Evolutionary conservation across 2,329 filamentous ascomycete genomes (phyloP).

Genomic region (Penicillium frequentans): DNA sequence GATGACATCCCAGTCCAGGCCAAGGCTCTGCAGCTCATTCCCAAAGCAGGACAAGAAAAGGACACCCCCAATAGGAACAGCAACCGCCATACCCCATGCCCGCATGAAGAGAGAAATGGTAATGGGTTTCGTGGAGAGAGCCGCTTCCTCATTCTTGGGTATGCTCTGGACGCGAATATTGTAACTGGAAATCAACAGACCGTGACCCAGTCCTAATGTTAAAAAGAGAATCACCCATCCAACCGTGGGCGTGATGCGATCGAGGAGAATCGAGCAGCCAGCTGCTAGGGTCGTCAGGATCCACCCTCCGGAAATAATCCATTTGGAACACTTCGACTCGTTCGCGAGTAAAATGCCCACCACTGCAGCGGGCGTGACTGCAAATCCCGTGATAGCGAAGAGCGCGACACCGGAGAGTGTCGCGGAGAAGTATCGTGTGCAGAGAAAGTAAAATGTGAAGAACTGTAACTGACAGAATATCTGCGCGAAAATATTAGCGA

Average conservation of each 20-base stretch:
- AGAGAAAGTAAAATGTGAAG: conserved; percentile 42
- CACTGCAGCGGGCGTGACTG: conserved; percentile 21
- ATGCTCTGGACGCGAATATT: conserved; percentile 44
- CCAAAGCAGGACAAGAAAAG: conserved; percentile 45
- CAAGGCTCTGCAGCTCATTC: conserved; percentile 22
- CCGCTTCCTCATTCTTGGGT: conserved; percentile 40
- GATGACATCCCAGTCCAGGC: conserved; percentile 8
- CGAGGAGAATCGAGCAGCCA: conserved; percentile 41
- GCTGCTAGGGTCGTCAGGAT: conserved; percentile 34
- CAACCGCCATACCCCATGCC: conserved; percentile 47
- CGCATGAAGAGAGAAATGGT: conserved; percentile 18
- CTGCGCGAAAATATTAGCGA: conserved; percentile 23
- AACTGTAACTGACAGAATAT: conserved; percentile 46
- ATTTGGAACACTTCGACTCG: conserved; percentile 26
- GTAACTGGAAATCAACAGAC: conserved; percentile 42
- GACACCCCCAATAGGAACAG: conserved; percentile 41
- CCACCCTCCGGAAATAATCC: conserved; percentile 48
- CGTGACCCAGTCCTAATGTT: conserved; percentile 44
- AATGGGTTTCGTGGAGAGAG: conserved; percentile 25
- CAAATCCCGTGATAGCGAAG: conserved; percentile 35
- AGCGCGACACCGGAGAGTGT: conserved; percentile 40
- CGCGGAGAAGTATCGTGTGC: conserved; percentile 34
- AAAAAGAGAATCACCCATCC: conserved; percentile 41
- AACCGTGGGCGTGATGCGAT: conserved; percentile 30
- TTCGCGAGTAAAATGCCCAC: conserved; percentile 18